A percentile compares a stretch with the other conserved stretches of the same genome.
Evolutionary conservation across 176 grass and related monocot species (phyloP).

Genomic region (Zoysia pacifica): DNA sequence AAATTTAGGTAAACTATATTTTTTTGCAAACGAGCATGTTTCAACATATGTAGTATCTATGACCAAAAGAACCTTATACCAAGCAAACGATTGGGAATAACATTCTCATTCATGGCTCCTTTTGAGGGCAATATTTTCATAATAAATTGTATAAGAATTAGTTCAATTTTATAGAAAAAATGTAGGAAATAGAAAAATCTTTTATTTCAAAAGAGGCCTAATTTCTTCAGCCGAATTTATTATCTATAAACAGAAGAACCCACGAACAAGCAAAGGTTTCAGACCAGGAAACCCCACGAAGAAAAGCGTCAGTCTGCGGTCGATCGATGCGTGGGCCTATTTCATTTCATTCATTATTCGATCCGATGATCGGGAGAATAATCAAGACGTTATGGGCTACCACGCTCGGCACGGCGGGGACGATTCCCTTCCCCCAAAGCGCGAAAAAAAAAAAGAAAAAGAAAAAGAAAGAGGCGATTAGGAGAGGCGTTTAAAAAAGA

Average conservation of each 20-base stretch:
- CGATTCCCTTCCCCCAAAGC: conserved; percentile 22
- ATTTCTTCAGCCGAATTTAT: neutral
- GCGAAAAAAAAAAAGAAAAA: neutral
- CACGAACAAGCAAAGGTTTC: neutral
- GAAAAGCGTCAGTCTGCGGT: neutral
- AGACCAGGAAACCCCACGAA: neutral
- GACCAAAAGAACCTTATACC: too few species aligned
- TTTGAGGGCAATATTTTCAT: too few species aligned
- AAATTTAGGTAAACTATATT: too few species aligned
- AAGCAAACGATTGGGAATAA: too few species aligned
- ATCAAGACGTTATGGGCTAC: conserved; percentile 7
- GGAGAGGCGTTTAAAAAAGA: conserved; percentile 48
- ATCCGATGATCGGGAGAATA: neutral
- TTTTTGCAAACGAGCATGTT: too few species aligned
- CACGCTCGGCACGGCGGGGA: conserved; percentile 6
- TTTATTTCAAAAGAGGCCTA: too few species aligned
- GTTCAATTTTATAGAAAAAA: too few species aligned
- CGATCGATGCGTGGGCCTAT: neutral
- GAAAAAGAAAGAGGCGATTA: conserved; percentile 26
- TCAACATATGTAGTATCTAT: too few species aligned
- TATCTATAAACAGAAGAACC: neutral
- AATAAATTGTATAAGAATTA: too few species aligned
- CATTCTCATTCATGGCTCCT: too few species aligned
- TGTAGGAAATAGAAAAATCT: too few species aligned
- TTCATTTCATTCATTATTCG: neutral